phyloP scores from a whole-genome alignment of 2,329 filamentous ascomycete species.

The Aspergillus novofumigatus region DNA sequence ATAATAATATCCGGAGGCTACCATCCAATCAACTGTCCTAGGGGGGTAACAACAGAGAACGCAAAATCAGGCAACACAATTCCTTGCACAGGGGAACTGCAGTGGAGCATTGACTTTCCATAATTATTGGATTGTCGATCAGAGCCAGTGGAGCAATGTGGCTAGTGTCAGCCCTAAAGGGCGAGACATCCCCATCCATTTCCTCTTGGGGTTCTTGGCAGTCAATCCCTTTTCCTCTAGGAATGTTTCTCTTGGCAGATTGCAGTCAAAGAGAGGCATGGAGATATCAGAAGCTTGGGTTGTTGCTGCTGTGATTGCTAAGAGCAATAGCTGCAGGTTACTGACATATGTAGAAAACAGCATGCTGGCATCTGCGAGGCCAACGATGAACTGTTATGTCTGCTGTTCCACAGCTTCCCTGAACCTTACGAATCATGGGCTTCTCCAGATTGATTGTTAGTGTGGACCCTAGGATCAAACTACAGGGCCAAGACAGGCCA shows the following conservation, averaged over 20 bases:
- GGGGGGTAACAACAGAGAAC: not conserved
- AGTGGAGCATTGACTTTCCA: not conserved
- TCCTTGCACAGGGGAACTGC: not conserved
- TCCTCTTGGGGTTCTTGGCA: not conserved
- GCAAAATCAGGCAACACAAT: conserved; percentile 2
- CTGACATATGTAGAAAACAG: not conserved
- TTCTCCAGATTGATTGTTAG: conserved; percentile 4
- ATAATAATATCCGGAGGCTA: not conserved
- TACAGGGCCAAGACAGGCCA: conserved; percentile 10
- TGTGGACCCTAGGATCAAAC: conserved; percentile 1
- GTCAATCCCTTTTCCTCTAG: not conserved
- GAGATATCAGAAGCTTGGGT: not conserved
- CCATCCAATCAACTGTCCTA: not conserved
- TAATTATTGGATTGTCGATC: not conserved
- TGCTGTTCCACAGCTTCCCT: not conserved
- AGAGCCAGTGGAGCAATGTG: not conserved
- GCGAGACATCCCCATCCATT: not conserved
- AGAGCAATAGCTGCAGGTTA: not conserved
- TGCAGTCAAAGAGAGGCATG: not conserved
- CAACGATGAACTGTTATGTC: not conserved
- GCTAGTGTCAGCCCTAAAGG: not conserved
- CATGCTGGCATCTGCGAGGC: not conserved
- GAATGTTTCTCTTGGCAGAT: not conserved
- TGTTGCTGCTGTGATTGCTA: not conserved
- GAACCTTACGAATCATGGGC: not conserved